Conservation (phyloP, 2,329 filamentous ascomycete species). For the Phoma herbarum region DNA sequence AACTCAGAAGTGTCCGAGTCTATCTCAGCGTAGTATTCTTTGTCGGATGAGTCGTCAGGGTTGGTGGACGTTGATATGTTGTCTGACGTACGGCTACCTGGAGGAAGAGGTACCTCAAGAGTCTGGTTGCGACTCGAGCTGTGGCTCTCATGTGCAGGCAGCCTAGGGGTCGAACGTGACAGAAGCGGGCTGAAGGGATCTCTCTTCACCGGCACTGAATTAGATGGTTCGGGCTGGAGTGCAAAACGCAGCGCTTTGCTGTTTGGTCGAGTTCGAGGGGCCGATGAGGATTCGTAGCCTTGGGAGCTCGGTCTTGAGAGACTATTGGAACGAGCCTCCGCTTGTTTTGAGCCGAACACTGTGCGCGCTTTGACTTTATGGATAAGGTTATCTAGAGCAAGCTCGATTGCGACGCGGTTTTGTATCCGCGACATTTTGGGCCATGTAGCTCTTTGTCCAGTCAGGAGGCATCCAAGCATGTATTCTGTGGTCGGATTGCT, state of each 20-base stretch:
- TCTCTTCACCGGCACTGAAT: slow-evolving; percentile 29
- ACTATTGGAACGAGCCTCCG: slow-evolving; percentile 46
- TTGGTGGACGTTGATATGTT: slow-evolving; percentile 45
- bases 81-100: slow-evolving; percentile 22
- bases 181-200: slow-evolving; percentile 31
- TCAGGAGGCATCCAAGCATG: slow-evolving; percentile 79
- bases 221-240: slow-evolving; percentile 30
- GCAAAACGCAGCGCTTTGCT: slow-evolving; percentile 37
- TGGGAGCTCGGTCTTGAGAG: slow-evolving; percentile 39
- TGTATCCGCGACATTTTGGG: slow-evolving; percentile 85
- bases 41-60: slow-evolving; percentile 41
- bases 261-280: slow-evolving; percentile 27
- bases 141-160: slow-evolving; percentile 14
- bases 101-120: slow-evolving; percentile 7
- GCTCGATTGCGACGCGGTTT: slow-evolving; percentile 87
- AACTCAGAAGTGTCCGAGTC: slow-evolving; percentile 46
- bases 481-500: slow-evolving; percentile 87
- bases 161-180: slow-evolving; percentile 22
- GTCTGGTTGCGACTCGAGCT: slow-evolving; percentile 1
- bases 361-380: slow-evolving; percentile 72
- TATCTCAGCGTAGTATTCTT: slow-evolving; percentile 41
- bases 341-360: slow-evolving; percentile 72
- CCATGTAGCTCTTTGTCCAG: slow-evolving; percentile 89
- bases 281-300: slow-evolving; percentile 30
- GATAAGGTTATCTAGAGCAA: slow-evolving; percentile 81